Percentiles rank a stretch among this genome's conserved stretches.
Evolutionary conservation across 305 asterid genomes (phyloP).

Genomic region (Nicotiana rustica): DNA sequence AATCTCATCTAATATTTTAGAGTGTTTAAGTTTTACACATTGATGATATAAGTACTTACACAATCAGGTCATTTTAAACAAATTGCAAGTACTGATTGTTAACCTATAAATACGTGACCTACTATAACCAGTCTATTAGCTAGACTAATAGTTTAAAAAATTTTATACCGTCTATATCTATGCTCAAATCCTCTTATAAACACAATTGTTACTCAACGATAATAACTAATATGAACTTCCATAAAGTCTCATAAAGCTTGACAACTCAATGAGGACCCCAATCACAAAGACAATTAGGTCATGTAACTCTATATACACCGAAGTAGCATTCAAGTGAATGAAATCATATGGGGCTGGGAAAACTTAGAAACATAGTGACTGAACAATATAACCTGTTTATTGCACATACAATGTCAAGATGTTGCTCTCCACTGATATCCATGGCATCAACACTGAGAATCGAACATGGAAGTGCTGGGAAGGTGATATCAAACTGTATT

Average conservation of each 20-base stretch:
- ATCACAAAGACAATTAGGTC: background rate
- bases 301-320: background rate
- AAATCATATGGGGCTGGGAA: background rate
- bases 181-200: too few species aligned
- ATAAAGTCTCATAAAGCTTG: background rate
- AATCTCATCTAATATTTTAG: background rate
- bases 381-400: slow-evolving; percentile 23
- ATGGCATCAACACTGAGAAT: slow-evolving; percentile 93
- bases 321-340: slow-evolving; percentile 16
- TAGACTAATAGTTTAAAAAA: background rate
- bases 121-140: background rate
- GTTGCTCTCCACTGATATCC: slow-evolving; percentile 99
- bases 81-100: background rate
- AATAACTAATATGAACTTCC: too few species aligned
- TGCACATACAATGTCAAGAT: slow-evolving; percentile 90
- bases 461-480: slow-evolving; percentile 95
- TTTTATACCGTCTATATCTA: background rate
- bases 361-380: background rate
- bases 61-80: background rate
- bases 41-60: background rate
- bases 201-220: too few species aligned
- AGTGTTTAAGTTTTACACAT: background rate
- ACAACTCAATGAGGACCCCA: slow-evolving; percentile 17
- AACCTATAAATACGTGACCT: background rate
- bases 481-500: slow-evolving; percentile 97